Base-by-base conservation (phyloP, 1,284 basidiomycete genomes). In the Trametes pubescens region DNA sequence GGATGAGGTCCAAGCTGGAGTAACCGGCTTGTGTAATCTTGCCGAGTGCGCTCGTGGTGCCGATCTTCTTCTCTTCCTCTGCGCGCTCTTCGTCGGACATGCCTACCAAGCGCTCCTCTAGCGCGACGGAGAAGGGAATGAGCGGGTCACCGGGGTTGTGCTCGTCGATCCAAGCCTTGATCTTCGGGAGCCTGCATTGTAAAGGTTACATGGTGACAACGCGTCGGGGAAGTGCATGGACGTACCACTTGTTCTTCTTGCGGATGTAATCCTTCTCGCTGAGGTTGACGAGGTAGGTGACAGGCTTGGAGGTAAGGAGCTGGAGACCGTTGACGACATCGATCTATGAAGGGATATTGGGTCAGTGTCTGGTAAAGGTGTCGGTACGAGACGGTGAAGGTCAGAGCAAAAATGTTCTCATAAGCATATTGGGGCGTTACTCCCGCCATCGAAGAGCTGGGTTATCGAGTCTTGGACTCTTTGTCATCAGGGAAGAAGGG, bases 171-270 rank as follows among this genome's bases (percentile, higher is more conserved):
- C 98, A 99, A 29, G 83, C 93, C 79, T 99, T 98, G 86, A 99
- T 99, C 82, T 98, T 98, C 26, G 96, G 86, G 32, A 99, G 82
- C 92, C 91, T 92, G 37, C 6, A 14, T 43, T 18, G 47, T 21
- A 47, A 14, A 26, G 16, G 13, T 11, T 59, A 11, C 26, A 29
- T 24, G 35, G 8, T 32, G 8, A 26, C 10, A 35, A n/a, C 0
- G 10, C 2, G 21, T 34, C 21, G 59, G 8, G 47, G 40, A 13
- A 44, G 59, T 18, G 32, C 16, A 24, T 14, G 14, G n/a, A 70
- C 77, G 26, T 62, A 90, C 96, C 97, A 99, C 84, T 99, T 99
- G 85, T 99, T 99, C 90, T 99, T 99, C 82, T 98, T 98, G 66
- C 98, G 90, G 64, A 95, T 82, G 75, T 95, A 99, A 79, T 99